These are phyloP conservation scores for Cladobotryum protrusum DNA, from an alignment of 2,329 filamentous ascomycete genomes.

Conservation along the genomic window DNA sequence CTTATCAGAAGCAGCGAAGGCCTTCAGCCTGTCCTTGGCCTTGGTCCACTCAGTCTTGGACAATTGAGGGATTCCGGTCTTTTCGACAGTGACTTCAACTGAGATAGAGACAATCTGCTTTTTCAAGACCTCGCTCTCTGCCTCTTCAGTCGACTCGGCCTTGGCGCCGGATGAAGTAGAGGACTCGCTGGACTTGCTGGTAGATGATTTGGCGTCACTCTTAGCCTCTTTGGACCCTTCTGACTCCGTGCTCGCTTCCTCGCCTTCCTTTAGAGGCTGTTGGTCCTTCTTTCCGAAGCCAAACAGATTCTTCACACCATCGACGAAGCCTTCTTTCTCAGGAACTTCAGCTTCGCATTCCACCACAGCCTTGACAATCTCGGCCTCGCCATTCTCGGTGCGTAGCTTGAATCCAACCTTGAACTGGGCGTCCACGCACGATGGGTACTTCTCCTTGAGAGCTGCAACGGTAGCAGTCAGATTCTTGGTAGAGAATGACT, in stretches of 20 bases:
- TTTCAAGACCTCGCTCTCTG: slow-evolving; percentile 52
- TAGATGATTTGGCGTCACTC: slow-evolving; percentile 32
- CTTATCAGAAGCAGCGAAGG: slow-evolving; percentile 81
- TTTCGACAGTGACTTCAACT: slow-evolving; percentile 43
- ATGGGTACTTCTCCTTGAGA: slow-evolving; percentile 66
- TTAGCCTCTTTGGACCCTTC: slow-evolving; percentile 32
- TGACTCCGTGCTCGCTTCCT: slow-evolving; percentile 33
- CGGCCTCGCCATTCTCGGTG: slow-evolving; percentile 69
- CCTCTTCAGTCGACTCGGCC: slow-evolving; percentile 34
- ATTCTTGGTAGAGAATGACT: slow-evolving; percentile 71
- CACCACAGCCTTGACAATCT: slow-evolving; percentile 69
- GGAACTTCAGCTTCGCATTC: slow-evolving; percentile 75
- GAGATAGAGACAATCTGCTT: slow-evolving; percentile 53
- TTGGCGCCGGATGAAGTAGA: slow-evolving; percentile 26
- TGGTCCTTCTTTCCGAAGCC: slow-evolving; percentile 89
- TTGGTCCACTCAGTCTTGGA: slow-evolving; percentile 43
- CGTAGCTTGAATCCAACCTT: slow-evolving; percentile 71
- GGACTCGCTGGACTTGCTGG: slow-evolving; percentile 19
- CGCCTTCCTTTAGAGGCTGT: slow-evolving; percentile 61
- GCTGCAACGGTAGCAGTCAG: slow-evolving; percentile 75
- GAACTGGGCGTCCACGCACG: slow-evolving; percentile 67
- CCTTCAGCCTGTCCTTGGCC: slow-evolving; percentile 65
- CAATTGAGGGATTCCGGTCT: slow-evolving; percentile 43
- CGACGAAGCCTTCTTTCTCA: slow-evolving; percentile 76
- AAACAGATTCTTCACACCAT: slow-evolving; percentile 93